These are phyloP conservation scores for Beverwykella pulmonaria DNA, from an alignment of 495 filamentous ascomycete species.

Conservation along the genomic window DNA sequence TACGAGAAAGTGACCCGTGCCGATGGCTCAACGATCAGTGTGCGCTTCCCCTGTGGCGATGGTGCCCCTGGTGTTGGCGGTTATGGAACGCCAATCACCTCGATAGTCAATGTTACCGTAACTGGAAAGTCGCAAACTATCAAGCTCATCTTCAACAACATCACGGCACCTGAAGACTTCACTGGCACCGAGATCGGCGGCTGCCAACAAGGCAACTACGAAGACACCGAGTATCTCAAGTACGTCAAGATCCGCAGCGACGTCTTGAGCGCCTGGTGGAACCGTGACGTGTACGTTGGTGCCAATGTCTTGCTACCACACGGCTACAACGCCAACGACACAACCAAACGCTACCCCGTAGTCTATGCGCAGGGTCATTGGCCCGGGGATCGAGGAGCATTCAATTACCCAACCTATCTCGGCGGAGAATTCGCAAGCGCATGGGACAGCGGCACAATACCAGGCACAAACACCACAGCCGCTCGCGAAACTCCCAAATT, in stretches of 20 bases:
- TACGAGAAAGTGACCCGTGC: slow-evolving; percentile 28
- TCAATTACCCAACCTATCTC: slow-evolving; percentile 11
- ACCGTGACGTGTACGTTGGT: slow-evolving; percentile 37
- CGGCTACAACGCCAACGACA: slow-evolving; percentile 31
- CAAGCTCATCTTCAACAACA: slow-evolving; percentile 28
- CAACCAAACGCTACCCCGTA: slow-evolving; percentile 28
- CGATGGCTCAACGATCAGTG: slow-evolving; percentile 31
- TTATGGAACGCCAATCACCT: slow-evolving; percentile 21
- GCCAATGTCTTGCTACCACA: slow-evolving; percentile 31
- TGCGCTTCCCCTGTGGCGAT: slow-evolving; percentile 37
- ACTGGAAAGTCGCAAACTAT: slow-evolving; percentile 16
- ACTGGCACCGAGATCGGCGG: slow-evolving; percentile 35
- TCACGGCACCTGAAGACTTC: slow-evolving; percentile 10
- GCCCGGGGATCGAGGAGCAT: slow-evolving; percentile 18
- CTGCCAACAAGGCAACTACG: slow-evolving; percentile 38
- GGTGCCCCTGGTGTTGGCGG: slow-evolving; percentile 23
- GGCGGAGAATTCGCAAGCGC: slow-evolving; percentile 6
- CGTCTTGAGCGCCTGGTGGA: slow-evolving; percentile 29
- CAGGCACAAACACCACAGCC: slow-evolving; percentile 13
- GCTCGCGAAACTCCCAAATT: slow-evolving; percentile 30
- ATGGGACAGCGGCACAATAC: slow-evolving; percentile 31
- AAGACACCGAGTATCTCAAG: slow-evolving; percentile 29
- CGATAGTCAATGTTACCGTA: slow-evolving; percentile 19
- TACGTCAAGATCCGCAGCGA: slow-evolving; percentile 37
- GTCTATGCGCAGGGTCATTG: slow-evolving; percentile 33